Conservation (phyloP, 345 rosid genomes). For the Citrus trifoliata region DNA sequence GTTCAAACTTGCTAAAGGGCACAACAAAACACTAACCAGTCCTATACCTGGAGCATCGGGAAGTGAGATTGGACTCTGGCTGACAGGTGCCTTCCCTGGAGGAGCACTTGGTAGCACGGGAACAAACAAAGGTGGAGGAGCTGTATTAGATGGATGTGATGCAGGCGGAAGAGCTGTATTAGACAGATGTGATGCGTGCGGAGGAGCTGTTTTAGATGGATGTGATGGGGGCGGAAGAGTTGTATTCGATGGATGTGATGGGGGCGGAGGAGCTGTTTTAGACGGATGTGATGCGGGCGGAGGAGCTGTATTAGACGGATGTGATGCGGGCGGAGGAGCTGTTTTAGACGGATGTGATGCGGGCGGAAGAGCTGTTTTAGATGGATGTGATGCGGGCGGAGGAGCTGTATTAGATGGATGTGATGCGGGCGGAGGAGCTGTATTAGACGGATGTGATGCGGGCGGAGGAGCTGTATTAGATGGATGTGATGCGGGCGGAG, state of each 20-base stretch:
- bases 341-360: neutral
- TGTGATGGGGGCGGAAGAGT: no score
- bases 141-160: slow-evolving; percentile 25
- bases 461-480: neutral
- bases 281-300: neutral
- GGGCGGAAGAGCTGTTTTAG: no score
- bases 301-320: neutral
- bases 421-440: no score
- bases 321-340: no score
- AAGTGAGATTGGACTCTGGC: slow-evolving; percentile 29
- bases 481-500: neutral
- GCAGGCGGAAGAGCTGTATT: neutral
- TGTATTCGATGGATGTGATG: neutral
- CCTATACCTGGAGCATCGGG: slow-evolving; percentile 46
- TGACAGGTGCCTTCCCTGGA: slow-evolving; percentile 26
- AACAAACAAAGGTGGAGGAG: slow-evolving; percentile 28
- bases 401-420: neutral
- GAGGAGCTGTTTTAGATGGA: slow-evolving; percentile 19
- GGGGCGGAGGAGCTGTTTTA: rapidly evolving
- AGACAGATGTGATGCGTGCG: slow-evolving; percentile 3
- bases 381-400: neutral
- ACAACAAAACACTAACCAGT: slow-evolving; percentile 3
- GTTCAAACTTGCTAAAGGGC: slow-evolving; percentile 4
- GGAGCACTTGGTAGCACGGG: slow-evolving; percentile 27
- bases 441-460: neutral